Evolutionary conservation across 768 basidiomycete genomes (phyloP).

Genomic region (Tricholomella constricta): DNA sequence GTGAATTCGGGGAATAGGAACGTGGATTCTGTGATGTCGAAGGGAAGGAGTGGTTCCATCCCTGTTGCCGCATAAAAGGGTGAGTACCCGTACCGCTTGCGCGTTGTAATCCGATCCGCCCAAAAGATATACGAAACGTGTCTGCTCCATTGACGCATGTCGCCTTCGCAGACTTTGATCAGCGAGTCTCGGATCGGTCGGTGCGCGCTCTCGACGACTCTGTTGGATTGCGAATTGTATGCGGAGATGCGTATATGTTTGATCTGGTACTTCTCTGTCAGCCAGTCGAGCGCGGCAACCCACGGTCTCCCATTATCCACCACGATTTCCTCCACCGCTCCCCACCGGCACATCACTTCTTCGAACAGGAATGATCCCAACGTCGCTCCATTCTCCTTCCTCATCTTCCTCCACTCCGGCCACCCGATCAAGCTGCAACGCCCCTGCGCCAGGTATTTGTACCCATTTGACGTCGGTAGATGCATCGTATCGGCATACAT

Average conservation of each 20-base stretch:
- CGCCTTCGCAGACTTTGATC: slow-evolving; percentile 29
- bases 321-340: slow-evolving; percentile 19
- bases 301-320: slow-evolving; percentile 37
- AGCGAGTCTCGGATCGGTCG: slow-evolving; percentile 27
- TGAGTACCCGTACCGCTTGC: slow-evolving; percentile 31
- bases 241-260: slow-evolving; percentile 40
- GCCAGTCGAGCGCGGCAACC: slow-evolving; percentile 20
- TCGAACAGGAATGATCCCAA: slow-evolving; percentile 29
- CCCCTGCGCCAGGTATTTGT: slow-evolving; percentile 26
- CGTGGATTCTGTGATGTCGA: slow-evolving; percentile 29
- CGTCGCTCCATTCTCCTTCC: slow-evolving; percentile 20
- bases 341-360: slow-evolving; percentile 40
- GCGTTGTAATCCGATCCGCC: slow-evolving; percentile 33
- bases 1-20: neutral
- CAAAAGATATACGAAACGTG: slow-evolving; percentile 29
- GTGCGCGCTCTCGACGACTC: slow-evolving; percentile 32
- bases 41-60: slow-evolving; percentile 33
- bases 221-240: slow-evolving; percentile 44
- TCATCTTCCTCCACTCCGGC: slow-evolving; percentile 22
- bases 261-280: slow-evolving; percentile 32
- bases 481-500: slow-evolving; percentile 33
- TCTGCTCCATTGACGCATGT: slow-evolving; percentile 32
- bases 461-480: slow-evolving; percentile 22
- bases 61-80: slow-evolving; percentile 37
- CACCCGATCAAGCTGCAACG: slow-evolving; percentile 24